These are phyloP conservation scores for Lanmaoa rubissima DNA, from an alignment of 768 basidiomycete genomes.

Conservation along the genomic window DNA sequence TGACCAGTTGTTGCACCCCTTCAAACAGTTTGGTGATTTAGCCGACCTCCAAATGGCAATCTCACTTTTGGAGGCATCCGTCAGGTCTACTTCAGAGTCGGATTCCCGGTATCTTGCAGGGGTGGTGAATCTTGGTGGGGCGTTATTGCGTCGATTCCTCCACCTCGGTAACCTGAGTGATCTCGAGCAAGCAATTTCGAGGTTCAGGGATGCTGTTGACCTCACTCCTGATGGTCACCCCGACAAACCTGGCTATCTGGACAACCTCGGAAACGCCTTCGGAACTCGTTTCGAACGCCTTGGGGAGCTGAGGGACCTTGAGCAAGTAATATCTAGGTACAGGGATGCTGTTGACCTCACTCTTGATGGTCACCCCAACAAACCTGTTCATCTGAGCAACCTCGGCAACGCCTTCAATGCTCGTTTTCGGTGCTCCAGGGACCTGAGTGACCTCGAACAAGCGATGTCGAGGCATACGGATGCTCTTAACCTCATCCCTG, in stretches of 20 bases:
- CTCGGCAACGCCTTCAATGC: background rate
- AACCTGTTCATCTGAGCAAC: too few species aligned
- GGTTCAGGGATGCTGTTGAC: background rate
- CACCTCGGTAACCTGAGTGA: background rate
- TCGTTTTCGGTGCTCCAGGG: background rate
- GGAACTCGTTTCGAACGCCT: background rate
- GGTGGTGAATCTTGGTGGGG: background rate
- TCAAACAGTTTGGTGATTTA: background rate
- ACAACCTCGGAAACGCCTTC: background rate
- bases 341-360: background rate
- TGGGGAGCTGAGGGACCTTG: background rate
- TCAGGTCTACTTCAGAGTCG: background rate
- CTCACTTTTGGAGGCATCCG: background rate
- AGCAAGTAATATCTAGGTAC: background rate
- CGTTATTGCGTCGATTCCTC: background rate
- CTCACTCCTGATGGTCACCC: background rate
- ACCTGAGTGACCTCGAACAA: background rate
- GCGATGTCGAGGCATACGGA: background rate
- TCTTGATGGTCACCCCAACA: too few species aligned
- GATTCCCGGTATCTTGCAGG: background rate
- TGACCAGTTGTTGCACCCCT: background rate
- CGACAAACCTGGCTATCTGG: background rate
- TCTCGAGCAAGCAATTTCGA: background rate
- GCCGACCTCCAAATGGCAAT: slow-evolving; percentile 4
- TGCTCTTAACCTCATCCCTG: background rate